Percentiles rank a stretch among this genome's conserved stretches.
Evolutionary conservation across 352 stramenopile species (phyloP).

Genomic region (Phytophthora europaea): DNA sequence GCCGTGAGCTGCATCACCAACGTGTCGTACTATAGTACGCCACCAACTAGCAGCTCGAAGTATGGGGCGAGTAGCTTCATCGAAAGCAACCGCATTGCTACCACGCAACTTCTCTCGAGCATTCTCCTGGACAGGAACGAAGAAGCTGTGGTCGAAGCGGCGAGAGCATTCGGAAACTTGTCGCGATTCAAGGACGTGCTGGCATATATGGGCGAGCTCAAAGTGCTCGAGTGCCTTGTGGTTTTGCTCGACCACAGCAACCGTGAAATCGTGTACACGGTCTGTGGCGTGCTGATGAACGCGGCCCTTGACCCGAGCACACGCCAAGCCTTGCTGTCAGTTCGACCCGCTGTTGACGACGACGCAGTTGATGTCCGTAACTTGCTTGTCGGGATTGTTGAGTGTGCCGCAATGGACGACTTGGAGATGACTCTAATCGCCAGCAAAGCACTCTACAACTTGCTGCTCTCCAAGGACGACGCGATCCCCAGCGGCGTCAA

Average conservation of each 20-base stretch:
- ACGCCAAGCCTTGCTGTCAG: constrained; percentile 44
- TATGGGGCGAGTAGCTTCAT: constrained; percentile 46
- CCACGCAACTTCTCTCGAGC: constrained; percentile 46
- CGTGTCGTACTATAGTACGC: constrained; percentile 77
- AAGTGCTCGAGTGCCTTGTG: constrained; percentile 77
- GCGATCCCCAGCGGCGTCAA: not conserved
- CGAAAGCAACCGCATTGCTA: constrained; percentile 51
- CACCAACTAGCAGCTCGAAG: constrained; percentile 4
- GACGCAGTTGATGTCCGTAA: constrained; percentile 47
- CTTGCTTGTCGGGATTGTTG: constrained; percentile 60
- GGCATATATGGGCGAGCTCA: constrained; percentile 52
- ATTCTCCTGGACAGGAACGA: constrained; percentile 82
- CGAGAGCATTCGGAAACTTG: constrained; percentile 89
- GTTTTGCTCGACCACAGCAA: constrained; percentile 83
- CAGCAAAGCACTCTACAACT: constrained; percentile 87
- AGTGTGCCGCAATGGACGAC: constrained; percentile 70
- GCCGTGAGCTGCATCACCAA: constrained; percentile 91
- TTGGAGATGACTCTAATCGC: constrained; percentile 80
- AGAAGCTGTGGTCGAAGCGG: constrained; percentile 85
- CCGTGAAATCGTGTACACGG: constrained; percentile 82
- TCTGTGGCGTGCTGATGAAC: constrained; percentile 90
- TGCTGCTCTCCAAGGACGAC: constrained; percentile 56
- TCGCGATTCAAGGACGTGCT: constrained; percentile 80
- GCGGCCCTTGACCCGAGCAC: constrained; percentile 61
- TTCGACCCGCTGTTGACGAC: constrained; percentile 31